A percentile compares a stretch with the other conserved stretches of the same genome.
Evolutionary conservation across 192 early-diverging fungal genomes (phyloP).

Genomic region (Linnemannia schmuckeri): DNA sequence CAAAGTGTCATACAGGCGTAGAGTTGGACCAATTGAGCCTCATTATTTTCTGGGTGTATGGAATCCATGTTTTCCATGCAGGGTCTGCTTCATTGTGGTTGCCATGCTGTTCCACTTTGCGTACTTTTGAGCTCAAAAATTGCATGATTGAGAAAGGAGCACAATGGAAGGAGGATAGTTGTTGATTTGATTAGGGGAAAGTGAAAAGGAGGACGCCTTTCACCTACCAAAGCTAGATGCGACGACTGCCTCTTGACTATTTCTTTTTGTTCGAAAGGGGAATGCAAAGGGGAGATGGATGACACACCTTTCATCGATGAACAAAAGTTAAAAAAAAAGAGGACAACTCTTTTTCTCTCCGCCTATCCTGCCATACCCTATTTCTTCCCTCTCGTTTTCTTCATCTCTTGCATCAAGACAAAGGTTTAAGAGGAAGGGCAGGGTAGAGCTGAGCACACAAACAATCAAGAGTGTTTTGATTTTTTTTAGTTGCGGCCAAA

Average conservation of each 20-base stretch:
- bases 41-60: background rate
- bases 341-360: too few species aligned
- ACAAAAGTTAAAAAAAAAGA: too few species aligned
- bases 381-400: too few species aligned
- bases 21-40: background rate
- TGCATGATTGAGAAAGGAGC: background rate
- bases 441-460: too few species aligned
- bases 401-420: too few species aligned
- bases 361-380: too few species aligned
- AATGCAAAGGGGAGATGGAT: background rate
- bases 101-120: background rate
- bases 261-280: background rate
- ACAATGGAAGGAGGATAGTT: background rate
- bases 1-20: too few species aligned
- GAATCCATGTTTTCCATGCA: conserved; percentile 1
- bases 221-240: background rate
- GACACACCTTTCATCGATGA: background rate
- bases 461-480: background rate
- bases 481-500: background rate
- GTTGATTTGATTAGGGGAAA: background rate
- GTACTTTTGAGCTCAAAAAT: background rate
- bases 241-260: background rate
- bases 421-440: too few species aligned
- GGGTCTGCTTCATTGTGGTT: background rate
- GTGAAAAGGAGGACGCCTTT: background rate